A percentile compares a stretch with the other conserved stretches of the same genome.
Evolutionary conservation across 495 filamentous ascomycete species (phyloP).

Genomic region (Annulohypoxylon bovei): DNA sequence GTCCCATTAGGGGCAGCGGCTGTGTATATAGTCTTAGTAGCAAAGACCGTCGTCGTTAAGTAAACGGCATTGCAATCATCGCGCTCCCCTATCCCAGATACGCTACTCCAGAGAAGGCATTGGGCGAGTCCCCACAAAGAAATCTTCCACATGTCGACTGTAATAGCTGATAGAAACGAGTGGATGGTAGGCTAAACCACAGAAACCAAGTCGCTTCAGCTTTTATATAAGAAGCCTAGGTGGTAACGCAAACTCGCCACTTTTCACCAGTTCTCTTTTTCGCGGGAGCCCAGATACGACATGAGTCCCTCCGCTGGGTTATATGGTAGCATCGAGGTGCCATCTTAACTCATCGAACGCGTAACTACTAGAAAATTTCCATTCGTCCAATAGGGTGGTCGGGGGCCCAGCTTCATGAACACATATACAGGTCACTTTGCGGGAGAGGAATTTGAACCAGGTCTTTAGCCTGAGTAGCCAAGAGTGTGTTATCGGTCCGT

Average conservation of each 20-base stretch:
- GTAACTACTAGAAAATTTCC: slow-evolving; percentile 24
- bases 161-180: slow-evolving; percentile 18
- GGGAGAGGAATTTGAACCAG: slow-evolving; percentile 23
- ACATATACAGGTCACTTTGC: slow-evolving; percentile 19
- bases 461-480: slow-evolving; percentile 39
- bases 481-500: slow-evolving; percentile 33
- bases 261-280: slow-evolving; percentile 10
- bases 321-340: slow-evolving; percentile 20
- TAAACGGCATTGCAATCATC: slow-evolving; percentile 23
- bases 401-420: slow-evolving; percentile 14
- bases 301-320: slow-evolving; percentile 26
- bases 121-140: slow-evolving; percentile 30
- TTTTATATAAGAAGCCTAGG: slow-evolving; percentile 27
- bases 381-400: slow-evolving; percentile 20
- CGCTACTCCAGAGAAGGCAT: slow-evolving; percentile 32
- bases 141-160: slow-evolving; percentile 26
- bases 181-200: slow-evolving; percentile 10
- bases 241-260: slow-evolving; percentile 15
- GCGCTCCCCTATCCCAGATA: slow-evolving; percentile 17
- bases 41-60: slow-evolving; percentile 41
- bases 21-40: slow-evolving; percentile 41
- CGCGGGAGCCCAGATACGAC: slow-evolving; percentile 11
- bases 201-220: slow-evolving; percentile 9
- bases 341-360: slow-evolving; percentile 36
- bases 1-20: slow-evolving; percentile 30